A percentile compares a stretch with the other conserved stretches of the same genome.
phyloP scores from a whole-genome alignment of 306 rosid genomes.

The Mimosa bimucronata region DNA sequence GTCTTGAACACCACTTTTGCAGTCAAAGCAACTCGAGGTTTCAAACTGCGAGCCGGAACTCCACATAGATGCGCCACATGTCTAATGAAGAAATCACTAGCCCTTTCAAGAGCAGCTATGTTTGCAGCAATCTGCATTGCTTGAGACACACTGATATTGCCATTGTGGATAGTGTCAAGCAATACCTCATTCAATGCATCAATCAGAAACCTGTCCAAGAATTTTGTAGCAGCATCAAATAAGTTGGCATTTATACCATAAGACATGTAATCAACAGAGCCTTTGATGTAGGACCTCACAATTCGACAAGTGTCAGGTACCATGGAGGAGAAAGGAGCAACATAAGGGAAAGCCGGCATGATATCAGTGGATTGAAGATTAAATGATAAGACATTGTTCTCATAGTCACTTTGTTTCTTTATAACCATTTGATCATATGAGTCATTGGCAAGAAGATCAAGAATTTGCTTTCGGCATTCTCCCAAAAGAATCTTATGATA shows the following conservation, averaged over 20 bases:
- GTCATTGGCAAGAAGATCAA: constrained; percentile 60
- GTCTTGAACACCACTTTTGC: constrained; percentile 80
- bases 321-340: constrained; percentile 85
- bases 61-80: constrained; percentile 77
- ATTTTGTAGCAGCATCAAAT: constrained; percentile 71
- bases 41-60: constrained; percentile 56
- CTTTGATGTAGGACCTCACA: constrained; percentile 82
- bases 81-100: constrained; percentile 83
- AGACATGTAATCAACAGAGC: constrained; percentile 82
- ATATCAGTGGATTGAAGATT: constrained; percentile 77
- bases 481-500: constrained; percentile 75
- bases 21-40: constrained; percentile 65
- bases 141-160: constrained; percentile 69
- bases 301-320: constrained; percentile 82
- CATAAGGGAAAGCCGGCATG: constrained; percentile 90
- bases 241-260: constrained; percentile 53
- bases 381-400: constrained; percentile 64
- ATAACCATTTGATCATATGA: constrained; percentile 88
- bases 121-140: constrained; percentile 99
- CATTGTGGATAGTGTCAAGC: constrained; percentile 59
- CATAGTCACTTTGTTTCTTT: constrained; percentile 81
- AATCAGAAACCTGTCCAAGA: constrained; percentile 69
- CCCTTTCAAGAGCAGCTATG: constrained; percentile 82
- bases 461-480: constrained; percentile 66
- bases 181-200: constrained; percentile 73